A percentile compares a stretch with the other conserved stretches of the same genome.
Evolutionary conservation across 2,329 filamentous ascomycete genomes (phyloP).

Genomic region (Paraphoma chrysanthemicola): DNA sequence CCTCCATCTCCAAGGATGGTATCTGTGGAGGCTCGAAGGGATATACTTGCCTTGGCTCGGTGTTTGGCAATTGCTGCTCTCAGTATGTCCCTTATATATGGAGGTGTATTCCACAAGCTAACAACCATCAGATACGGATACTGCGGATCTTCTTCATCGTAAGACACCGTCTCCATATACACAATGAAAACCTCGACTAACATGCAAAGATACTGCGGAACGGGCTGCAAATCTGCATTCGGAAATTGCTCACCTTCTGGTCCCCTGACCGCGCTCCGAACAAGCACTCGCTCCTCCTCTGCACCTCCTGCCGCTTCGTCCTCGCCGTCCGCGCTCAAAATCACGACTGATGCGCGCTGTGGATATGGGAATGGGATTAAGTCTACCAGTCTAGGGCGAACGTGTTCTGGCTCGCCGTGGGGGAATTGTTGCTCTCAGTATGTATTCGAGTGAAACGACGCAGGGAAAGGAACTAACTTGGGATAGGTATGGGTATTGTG

Average conservation of each 20-base stretch:
- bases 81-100: neutral
- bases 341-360: neutral
- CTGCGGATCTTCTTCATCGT: neutral
- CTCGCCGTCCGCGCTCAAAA: neutral
- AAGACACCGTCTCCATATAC: neutral
- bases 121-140: neutral
- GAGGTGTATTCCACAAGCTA: neutral
- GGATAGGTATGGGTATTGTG: neutral
- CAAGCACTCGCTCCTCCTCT: neutral
- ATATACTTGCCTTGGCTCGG: neutral
- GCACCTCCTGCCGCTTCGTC: neutral
- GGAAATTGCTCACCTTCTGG: neutral
- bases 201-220: neutral
- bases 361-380: neutral
- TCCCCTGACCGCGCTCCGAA: neutral
- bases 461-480: neutral
- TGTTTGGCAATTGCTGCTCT: neutral
- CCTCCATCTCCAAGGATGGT: neutral
- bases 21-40: neutral
- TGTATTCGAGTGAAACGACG: neutral
- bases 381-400: neutral
- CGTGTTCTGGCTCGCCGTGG: neutral
- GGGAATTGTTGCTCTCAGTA: neutral
- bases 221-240: neutral
- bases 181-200: neutral